Evolutionary conservation across 192 early-diverging fungal species (phyloP).

Genomic region (Ambispora gerdemannii): DNA sequence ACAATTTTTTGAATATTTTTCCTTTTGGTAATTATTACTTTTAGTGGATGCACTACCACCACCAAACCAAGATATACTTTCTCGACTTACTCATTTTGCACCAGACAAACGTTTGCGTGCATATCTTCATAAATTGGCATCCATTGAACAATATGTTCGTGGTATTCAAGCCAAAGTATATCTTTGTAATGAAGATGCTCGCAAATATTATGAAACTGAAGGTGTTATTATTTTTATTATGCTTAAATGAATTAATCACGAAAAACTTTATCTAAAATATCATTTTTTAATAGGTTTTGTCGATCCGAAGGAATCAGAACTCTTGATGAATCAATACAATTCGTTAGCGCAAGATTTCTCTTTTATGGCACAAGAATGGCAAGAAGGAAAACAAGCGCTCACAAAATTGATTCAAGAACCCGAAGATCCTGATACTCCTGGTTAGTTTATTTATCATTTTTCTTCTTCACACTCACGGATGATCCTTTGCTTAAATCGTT

Average conservation of each 20-base stretch:
- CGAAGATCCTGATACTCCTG: conserved; percentile 15
- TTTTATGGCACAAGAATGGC: conserved; percentile 52
- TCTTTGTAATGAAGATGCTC: conserved; percentile 53
- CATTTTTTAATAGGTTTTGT: conserved; percentile 26
- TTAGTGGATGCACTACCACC: background rate
- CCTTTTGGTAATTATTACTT: conserved; percentile 15
- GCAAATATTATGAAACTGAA: conserved; percentile 36
- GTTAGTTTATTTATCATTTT: no score
- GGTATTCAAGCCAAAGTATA: conserved; percentile 56
- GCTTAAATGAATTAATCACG: background rate
- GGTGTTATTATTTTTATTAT: no score
- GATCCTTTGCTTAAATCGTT: no score
- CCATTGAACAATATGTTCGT: conserved; percentile 51
- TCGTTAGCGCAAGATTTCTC: conserved; percentile 48
- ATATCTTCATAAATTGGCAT: conserved; percentile 46
- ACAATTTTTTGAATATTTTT: conserved; percentile 1
- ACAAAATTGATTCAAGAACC: conserved; percentile 37
- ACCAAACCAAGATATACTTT: conserved; percentile 36
- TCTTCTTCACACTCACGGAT: no score
- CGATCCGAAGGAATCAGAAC: conserved; percentile 30
- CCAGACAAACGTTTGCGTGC: conserved; percentile 38
- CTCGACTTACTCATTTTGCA: conserved; percentile 35
- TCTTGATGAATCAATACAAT: conserved; percentile 43
- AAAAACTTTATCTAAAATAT: background rate
- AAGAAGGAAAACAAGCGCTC: conserved; percentile 46